Percentiles rank a stretch among this genome's conserved stretches.
Conservation (phyloP, 306 rosid species). For the Trichosanthes cucumerina region DNA sequence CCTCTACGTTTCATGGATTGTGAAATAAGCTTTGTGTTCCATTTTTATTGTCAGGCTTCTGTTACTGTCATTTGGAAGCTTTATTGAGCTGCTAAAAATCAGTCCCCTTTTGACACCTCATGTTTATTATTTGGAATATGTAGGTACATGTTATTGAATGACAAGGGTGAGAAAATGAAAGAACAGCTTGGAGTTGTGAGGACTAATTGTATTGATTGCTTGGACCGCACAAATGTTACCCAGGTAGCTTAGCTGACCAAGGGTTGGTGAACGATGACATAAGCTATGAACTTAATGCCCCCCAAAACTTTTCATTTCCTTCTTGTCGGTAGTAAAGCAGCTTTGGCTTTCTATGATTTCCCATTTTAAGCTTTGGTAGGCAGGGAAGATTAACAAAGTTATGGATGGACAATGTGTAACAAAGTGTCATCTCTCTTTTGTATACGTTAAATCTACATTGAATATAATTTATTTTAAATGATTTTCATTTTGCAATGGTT, state of each 20-base stretch:
- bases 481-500: background rate
- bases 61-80: background rate
- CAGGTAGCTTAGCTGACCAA: conserved; percentile 46
- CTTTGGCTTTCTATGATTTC: background rate
- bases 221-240: conserved; percentile 96
- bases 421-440: background rate
- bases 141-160: conserved; percentile 79
- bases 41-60: background rate
- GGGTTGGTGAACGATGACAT: background rate
- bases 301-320: background rate
- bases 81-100: background rate
- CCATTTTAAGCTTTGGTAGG: background rate
- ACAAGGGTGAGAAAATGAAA: conserved; percentile 91
- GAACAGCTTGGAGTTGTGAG: conserved; percentile 91
- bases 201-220: conserved; percentile 92
- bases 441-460: background rate
- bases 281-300: background rate
- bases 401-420: background rate
- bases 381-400: background rate
- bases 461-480: background rate
- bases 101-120: background rate
- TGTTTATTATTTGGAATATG: conserved; percentile 19
- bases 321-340: background rate
- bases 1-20: background rate
- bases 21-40: background rate